Conservation (phyloP, 192 early-diverging fungal species). For the Linnemannia exigua region DNA sequence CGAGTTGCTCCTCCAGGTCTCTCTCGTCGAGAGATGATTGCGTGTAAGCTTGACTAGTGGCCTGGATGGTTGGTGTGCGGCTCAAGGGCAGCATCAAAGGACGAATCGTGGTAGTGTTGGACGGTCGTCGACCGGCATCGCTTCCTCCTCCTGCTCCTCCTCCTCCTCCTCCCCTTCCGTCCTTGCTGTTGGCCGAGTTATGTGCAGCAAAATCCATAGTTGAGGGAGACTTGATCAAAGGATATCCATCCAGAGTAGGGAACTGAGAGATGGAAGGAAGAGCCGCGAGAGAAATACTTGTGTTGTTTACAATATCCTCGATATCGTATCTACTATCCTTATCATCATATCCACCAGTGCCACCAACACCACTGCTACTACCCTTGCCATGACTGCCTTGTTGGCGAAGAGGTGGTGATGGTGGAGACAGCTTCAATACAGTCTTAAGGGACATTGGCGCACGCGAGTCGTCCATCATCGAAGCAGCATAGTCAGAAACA, state of each 20-base stretch:
- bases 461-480: neutral
- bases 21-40: neutral
- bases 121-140: neutral
- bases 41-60: constrained; percentile 4
- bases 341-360: neutral
- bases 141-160: neutral
- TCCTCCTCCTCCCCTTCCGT: neutral
- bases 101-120: neutral
- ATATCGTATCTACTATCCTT: neutral
- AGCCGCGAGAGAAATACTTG: neutral
- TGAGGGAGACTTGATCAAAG: constrained; percentile 30
- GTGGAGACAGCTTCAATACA: neutral
- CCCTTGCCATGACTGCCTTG: neutral
- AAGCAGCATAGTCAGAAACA: neutral
- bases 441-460: neutral
- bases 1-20: neutral
- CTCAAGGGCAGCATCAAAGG: constrained; percentile 22
- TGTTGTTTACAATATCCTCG: neutral
- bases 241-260: constrained; percentile 42
- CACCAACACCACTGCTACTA: neutral
- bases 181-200: too few relatives aligned
- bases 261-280: constrained; percentile 14
- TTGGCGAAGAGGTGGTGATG: neutral
- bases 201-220: neutral
- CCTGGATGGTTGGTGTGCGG: constrained; percentile 36